Conservation (phyloP, 768 basidiomycete genomes). For the Boletus sp. region DNA sequence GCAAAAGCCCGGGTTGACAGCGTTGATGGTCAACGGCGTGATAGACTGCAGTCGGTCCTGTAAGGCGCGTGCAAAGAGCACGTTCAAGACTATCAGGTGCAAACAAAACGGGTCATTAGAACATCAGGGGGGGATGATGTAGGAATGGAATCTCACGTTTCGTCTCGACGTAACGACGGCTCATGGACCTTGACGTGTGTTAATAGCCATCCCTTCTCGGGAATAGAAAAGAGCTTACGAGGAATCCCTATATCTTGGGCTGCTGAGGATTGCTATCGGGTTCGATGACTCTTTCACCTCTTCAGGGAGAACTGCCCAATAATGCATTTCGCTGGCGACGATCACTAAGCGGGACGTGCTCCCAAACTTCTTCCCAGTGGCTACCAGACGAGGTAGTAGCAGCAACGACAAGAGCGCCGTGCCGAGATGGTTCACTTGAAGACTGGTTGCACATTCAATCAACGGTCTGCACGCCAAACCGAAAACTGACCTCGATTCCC, state of each 20-base stretch:
- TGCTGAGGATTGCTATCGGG: conserved; percentile 26
- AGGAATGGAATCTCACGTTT: conserved; percentile 23
- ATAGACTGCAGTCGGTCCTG: background rate
- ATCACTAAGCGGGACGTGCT: conserved; percentile 29
- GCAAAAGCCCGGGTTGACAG: background rate
- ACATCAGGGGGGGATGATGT: too few relatives aligned
- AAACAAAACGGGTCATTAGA: too few relatives aligned
- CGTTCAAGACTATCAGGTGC: background rate
- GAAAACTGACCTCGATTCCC: conserved; percentile 41
- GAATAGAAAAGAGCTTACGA: conserved; percentile 9
- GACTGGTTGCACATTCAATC: conserved; percentile 7
- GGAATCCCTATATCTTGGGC: conserved; percentile 9
- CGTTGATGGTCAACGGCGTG: background rate
- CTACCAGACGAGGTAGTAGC: conserved; percentile 30
- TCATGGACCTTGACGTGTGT: conserved; percentile 13
- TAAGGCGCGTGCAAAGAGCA: background rate
- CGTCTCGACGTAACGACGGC: conserved; percentile 19
- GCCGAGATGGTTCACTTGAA: conserved; percentile 37
- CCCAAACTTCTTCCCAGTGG: conserved; percentile 25
- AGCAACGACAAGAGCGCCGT: conserved; percentile 33
- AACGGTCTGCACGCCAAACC: background rate
- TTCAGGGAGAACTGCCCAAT: conserved; percentile 14
- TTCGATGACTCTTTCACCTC: conserved; percentile 19
- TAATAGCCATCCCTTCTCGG: background rate
- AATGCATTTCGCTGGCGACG: conserved; percentile 32